Conservation (phyloP, 2,329 filamentous ascomycete species). For the Trichoderma arundinaceum region DNA sequence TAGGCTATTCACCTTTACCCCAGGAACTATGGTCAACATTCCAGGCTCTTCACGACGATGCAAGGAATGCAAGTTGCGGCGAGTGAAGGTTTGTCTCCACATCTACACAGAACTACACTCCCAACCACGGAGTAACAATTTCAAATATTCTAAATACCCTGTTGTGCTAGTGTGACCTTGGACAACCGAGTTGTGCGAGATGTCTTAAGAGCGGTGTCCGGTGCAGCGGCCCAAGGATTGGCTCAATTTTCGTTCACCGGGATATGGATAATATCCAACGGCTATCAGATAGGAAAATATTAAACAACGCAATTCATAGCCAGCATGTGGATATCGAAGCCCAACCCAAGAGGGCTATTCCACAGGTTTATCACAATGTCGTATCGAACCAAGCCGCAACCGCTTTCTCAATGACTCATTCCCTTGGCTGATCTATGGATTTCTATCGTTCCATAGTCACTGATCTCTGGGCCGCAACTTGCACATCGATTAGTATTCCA, state of each 20-base stretch:
- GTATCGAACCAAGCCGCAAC: background rate
- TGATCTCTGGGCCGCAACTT: background rate
- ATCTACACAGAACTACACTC: background rate
- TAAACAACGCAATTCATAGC: background rate
- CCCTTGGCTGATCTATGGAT: background rate
- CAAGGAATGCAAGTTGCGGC: background rate
- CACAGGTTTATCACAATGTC: background rate
- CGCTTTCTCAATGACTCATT: background rate
- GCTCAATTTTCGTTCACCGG: slow-evolving; percentile 1
- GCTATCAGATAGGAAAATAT: background rate
- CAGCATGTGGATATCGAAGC: background rate
- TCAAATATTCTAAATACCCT: too few relatives aligned
- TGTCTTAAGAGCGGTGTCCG: background rate
- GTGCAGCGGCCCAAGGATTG: background rate
- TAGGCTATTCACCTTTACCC: background rate
- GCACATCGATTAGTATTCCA: background rate
- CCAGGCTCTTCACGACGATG: slow-evolving; percentile 10
- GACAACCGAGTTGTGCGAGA: slow-evolving; percentile 1
- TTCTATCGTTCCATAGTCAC: slow-evolving; percentile 2
- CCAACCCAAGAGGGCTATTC: background rate
- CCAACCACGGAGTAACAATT: background rate
- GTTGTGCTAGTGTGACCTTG: background rate
- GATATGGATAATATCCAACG: background rate
- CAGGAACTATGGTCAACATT: slow-evolving; percentile 1
- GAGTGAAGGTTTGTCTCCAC: background rate